These are phyloP conservation scores for Gorgonomyces haynaldii DNA, from an alignment of 192 early-diverging fungal species.

Conservation along the genomic window DNA sequence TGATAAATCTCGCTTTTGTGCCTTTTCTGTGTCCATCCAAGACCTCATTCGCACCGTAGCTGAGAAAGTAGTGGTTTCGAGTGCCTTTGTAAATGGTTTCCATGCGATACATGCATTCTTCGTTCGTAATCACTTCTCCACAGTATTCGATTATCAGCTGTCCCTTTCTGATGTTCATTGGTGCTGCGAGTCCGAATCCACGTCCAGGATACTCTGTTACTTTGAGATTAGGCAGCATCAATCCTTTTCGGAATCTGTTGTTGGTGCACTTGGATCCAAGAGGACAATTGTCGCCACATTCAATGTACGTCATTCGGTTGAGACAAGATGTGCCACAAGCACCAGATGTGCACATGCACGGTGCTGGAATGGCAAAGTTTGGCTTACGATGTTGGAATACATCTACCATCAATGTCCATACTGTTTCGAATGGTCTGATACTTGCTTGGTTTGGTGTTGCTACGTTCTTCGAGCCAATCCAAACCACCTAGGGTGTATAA, in stretches of 20 bases:
- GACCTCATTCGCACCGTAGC: constrained; percentile 62
- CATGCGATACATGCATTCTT: constrained; percentile 61
- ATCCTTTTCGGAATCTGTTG: constrained; percentile 55
- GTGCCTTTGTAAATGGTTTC: constrained; percentile 48
- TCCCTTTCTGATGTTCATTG: constrained; percentile 36
- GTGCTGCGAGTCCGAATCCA: constrained; percentile 61
- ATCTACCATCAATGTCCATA: constrained; percentile 41
- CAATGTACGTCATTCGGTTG: constrained; percentile 61
- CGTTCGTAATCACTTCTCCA: constrained; percentile 65
- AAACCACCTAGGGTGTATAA: constrained; percentile 12
- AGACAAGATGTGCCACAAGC: constrained; percentile 63
- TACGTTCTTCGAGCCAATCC: constrained; percentile 24
- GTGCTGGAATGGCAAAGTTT: constrained; percentile 41
- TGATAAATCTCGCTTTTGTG: constrained; percentile 71
- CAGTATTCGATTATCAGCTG: constrained; percentile 67
- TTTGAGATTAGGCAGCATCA: constrained; percentile 37
- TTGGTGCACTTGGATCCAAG: constrained; percentile 60
- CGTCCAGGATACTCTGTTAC: constrained; percentile 50
- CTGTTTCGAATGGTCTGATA: constrained; percentile 45
- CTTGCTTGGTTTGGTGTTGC: constrained; percentile 18
- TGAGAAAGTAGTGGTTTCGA: constrained; percentile 68
- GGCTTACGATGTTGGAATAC: constrained; percentile 67
- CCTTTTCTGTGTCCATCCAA: constrained; percentile 69
- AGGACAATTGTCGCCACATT: constrained; percentile 60
- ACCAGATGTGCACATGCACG: constrained; percentile 38